Evolutionary conservation across 805 yeast species (phyloP).

Genomic region (Debaryomyces castellii): DNA sequence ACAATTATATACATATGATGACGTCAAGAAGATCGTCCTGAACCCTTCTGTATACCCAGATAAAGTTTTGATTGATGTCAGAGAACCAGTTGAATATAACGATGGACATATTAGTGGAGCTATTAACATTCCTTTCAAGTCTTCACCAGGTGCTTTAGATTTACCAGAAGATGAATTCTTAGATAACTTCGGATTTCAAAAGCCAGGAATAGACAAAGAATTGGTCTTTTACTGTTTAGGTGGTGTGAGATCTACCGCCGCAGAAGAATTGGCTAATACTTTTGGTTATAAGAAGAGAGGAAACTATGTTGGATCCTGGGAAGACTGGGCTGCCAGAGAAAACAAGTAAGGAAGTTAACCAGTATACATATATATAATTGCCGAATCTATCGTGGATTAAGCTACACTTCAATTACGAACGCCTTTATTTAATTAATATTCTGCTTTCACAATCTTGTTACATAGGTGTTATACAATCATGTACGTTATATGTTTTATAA

Average conservation of each 20-base stretch:
- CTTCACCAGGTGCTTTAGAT: conserved; percentile 90
- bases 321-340: conserved; percentile 68
- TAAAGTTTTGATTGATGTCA: conserved; percentile 75
- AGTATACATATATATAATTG: background rate
- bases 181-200: conserved; percentile 75
- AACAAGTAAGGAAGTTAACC: conserved; percentile 8
- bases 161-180: conserved; percentile 76
- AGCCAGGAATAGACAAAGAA: conserved; percentile 71
- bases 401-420: background rate
- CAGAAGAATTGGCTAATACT: conserved; percentile 88
- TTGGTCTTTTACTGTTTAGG: conserved; percentile 89
- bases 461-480: conserved; percentile 2
- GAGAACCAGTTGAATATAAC: conserved; percentile 81
- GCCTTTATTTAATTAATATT: conserved; percentile 5
- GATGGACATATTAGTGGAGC: conserved; percentile 83
- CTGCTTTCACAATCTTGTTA: conserved; percentile 3
- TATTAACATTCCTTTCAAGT: conserved; percentile 83
- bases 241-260: conserved; percentile 87
- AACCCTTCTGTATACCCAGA: conserved; percentile 41
- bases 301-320: conserved; percentile 83
- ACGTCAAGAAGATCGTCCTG: conserved; percentile 45
- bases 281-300: conserved; percentile 85
- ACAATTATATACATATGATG: conserved; percentile 50
- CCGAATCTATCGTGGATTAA: background rate
- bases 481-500: conserved; percentile 1